Conservation (phyloP, 1,284 basidiomycete genomes). For the Mixia osmundae region DNA sequence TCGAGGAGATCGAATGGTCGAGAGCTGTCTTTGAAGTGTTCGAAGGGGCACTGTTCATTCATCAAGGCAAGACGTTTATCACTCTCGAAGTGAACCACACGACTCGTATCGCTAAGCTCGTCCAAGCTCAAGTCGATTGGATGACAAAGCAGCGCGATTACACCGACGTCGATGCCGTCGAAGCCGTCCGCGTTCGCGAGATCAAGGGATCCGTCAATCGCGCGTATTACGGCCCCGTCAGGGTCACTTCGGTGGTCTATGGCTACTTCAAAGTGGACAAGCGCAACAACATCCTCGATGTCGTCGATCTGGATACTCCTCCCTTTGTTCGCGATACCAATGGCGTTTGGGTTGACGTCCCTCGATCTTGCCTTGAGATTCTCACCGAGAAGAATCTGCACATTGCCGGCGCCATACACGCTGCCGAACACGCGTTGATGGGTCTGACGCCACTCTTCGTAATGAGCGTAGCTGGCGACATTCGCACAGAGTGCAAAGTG, state of each 20-base stretch:
- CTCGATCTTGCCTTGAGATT: constrained; percentile 30
- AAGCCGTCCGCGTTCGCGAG: constrained; percentile 50
- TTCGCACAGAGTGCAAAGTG: constrained; percentile 64
- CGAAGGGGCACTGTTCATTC: constrained; percentile 41
- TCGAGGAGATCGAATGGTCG: constrained; percentile 71
- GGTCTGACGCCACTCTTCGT: constrained; percentile 40
- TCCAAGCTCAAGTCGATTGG: constrained; percentile 56
- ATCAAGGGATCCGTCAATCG: constrained; percentile 35
- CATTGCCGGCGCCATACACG: constrained; percentile 54
- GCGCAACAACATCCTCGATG: constrained; percentile 39
- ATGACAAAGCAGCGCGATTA: constrained; percentile 35
- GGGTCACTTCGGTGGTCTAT: constrained; percentile 47
- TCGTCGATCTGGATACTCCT: constrained; percentile 53
- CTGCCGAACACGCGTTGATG: constrained; percentile 59
- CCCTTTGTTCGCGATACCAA: constrained; percentile 50
- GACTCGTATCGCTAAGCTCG: constrained; percentile 41
- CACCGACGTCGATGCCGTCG: constrained; percentile 47
- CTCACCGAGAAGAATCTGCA: constrained; percentile 36
- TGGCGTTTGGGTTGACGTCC: constrained; percentile 70
- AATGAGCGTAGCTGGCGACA: constrained; percentile 34
- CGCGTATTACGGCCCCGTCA: constrained; percentile 53
- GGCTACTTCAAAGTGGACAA: constrained; percentile 24
- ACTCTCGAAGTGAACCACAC: constrained; percentile 62
- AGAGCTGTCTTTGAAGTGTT: constrained; percentile 59
- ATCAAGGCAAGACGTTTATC: constrained; percentile 48